A percentile compares a stretch with the other conserved stretches of the same genome.
phyloP scores from a whole-genome alignment of 164 flowering plant species.

The Berberis thunbergii region DNA sequence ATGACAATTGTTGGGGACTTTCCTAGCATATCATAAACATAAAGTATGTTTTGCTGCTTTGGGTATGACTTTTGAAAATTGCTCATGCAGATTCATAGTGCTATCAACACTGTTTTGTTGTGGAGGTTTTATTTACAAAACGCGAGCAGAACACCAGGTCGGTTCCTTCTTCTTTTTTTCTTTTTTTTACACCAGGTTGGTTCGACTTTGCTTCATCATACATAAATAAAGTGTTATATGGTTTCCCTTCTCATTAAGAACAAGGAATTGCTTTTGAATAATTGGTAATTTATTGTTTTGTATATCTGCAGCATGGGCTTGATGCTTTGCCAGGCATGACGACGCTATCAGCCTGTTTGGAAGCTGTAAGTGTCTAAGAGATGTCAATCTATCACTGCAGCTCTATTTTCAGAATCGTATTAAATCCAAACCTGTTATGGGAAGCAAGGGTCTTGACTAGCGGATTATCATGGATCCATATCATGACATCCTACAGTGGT shows the following conservation, averaged over 20 bases:
- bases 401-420: background rate
- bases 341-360: conserved; percentile 74
- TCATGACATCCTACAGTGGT: no score
- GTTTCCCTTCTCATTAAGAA: conserved; percentile 1
- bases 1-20: background rate
- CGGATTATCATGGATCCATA: background rate
- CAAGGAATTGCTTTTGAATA: background rate
- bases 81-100: conserved; percentile 50
- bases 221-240: background rate
- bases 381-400: background rate
- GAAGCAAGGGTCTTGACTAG: background rate
- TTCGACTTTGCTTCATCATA: no score
- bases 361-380: conserved; percentile 53
- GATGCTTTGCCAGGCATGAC: conserved; percentile 94
- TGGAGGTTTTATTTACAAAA: conserved; percentile 78
- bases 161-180: conserved; percentile 4
- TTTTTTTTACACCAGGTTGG: background rate
- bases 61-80: conserved; percentile 4
- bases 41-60: conserved; percentile 2
- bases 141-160: conserved; percentile 64
- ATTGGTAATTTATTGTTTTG: conserved; percentile 2
- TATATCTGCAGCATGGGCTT: conserved; percentile 61
- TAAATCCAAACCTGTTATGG: background rate
- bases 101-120: conserved; percentile 52
- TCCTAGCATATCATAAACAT: background rate